Evolutionary conservation across 1,284 basidiomycete species (phyloP).

Genomic region (Boletellus deceptivus): DNA sequence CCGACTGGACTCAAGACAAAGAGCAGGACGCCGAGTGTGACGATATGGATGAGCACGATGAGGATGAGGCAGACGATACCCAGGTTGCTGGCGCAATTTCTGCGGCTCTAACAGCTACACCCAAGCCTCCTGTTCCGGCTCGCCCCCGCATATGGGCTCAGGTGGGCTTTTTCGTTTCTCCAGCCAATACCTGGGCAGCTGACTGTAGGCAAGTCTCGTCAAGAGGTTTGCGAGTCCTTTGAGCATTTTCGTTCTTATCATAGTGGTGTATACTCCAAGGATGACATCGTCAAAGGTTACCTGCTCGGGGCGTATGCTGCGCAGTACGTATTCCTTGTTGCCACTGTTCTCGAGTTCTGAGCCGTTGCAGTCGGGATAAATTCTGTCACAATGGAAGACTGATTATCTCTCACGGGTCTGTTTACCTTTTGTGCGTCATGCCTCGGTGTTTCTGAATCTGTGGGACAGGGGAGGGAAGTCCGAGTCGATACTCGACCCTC

Average conservation of each 20-base stretch:
- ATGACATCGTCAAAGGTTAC: conserved; percentile 68
- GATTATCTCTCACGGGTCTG: conserved; percentile 79
- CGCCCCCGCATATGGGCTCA: conserved; percentile 54
- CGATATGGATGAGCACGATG: conserved; percentile 4
- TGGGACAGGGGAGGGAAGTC: conserved; percentile 61
- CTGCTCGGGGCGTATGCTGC: conserved; percentile 67
- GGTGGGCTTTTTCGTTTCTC: conserved; percentile 31
- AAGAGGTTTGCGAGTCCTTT: conserved; percentile 76
- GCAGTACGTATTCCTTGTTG: conserved; percentile 40
- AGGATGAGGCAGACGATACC: conserved; percentile 8
- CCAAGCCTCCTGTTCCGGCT: conserved; percentile 36
- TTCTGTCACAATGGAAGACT: conserved; percentile 62
- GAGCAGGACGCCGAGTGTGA: conserved; percentile 23
- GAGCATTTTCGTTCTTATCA: conserved; percentile 76
- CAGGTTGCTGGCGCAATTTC: conserved; percentile 1
- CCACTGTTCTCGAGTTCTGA: conserved; percentile 6
- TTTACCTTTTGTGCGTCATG: conserved; percentile 1
- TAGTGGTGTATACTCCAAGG: conserved; percentile 66
- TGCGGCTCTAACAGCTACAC: neutral
- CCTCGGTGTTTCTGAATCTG: conserved; percentile 1
- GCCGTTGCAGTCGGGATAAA: conserved; percentile 54
- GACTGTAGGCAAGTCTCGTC: conserved; percentile 56
- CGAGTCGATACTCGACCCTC: conserved; percentile 46
- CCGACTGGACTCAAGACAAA: conserved; percentile 25
- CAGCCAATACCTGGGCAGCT: neutral